Evolutionary conservation across 2,329 filamentous ascomycete species (phyloP).

Genomic region (Fusarium sp.): DNA sequence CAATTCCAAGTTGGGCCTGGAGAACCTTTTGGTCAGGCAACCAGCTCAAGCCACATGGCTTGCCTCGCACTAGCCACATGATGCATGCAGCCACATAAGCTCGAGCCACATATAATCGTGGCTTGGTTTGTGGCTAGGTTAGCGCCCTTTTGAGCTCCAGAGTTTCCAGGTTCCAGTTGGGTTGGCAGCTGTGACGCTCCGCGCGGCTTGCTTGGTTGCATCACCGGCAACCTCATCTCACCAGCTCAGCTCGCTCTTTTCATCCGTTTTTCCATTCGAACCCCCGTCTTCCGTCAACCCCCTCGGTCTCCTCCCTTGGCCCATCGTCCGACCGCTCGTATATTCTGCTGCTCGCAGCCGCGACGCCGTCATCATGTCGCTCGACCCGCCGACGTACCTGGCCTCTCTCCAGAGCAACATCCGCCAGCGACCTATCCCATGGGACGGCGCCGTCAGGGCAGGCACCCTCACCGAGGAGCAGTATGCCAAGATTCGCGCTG

Average conservation of each 20-base stretch:
- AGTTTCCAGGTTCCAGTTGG: slow-evolving; percentile 28
- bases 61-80: neutral
- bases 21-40: neutral
- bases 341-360: slow-evolving; percentile 39
- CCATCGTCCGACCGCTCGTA: slow-evolving; percentile 26
- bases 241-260: slow-evolving; percentile 32
- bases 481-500: slow-evolving; percentile 93
- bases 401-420: slow-evolving; percentile 95
- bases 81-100: slow-evolving; percentile 4
- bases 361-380: slow-evolving; percentile 74
- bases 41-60: neutral
- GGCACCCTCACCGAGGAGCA: slow-evolving; percentile 95
- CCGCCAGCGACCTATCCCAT: slow-evolving; percentile 92
- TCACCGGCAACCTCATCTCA: slow-evolving; percentile 46
- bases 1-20: slow-evolving; percentile 24
- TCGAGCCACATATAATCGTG: slow-evolving; percentile 19
- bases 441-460: slow-evolving; percentile 95
- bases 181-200: slow-evolving; percentile 42
- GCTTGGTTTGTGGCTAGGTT: slow-evolving; percentile 35
- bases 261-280: slow-evolving; percentile 13
- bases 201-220: slow-evolving; percentile 45
- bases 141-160: neutral
- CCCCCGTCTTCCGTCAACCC: slow-evolving; percentile 14
- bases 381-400: slow-evolving; percentile 90
- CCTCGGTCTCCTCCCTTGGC: slow-evolving; percentile 12